These are phyloP conservation scores for Aureobasidium sp. DNA, from an alignment of 2,329 filamentous ascomycete species.

Conservation along the genomic window DNA sequence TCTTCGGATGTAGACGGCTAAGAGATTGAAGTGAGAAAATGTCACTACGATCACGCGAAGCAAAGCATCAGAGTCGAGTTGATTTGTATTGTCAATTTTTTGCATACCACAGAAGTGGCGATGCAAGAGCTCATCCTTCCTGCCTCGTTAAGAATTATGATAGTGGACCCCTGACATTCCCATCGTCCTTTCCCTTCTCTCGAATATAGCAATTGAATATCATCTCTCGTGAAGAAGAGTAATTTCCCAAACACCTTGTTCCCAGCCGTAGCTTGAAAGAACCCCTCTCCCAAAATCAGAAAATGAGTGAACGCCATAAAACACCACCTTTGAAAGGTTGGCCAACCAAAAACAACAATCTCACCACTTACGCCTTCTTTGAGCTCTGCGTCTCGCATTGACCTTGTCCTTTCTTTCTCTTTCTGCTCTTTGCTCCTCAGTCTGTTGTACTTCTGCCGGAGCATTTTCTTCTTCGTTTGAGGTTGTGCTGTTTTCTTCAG, in stretches of 20 bases:
- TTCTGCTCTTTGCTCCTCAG: background rate
- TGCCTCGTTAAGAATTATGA: background rate
- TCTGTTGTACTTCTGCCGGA: background rate
- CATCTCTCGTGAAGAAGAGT: background rate
- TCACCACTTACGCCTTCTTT: conserved; percentile 2
- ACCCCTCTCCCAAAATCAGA: background rate
- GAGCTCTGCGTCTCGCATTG: conserved; percentile 14
- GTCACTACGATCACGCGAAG: too few species aligned
- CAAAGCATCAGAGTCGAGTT: background rate
- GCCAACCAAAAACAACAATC: background rate
- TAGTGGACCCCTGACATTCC: background rate
- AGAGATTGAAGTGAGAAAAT: background rate
- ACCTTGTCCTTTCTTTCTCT: conserved; percentile 13
- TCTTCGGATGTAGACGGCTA: background rate
- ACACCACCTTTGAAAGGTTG: background rate
- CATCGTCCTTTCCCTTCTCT: background rate
- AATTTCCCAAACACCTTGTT: background rate
- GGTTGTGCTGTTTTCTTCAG: background rate
- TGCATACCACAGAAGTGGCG: background rate
- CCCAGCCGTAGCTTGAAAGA: background rate
- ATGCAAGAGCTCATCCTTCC: background rate
- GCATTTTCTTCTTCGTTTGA: conserved; percentile 5
- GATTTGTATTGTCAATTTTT: background rate
- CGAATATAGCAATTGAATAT: background rate
- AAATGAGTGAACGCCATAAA: background rate